Conservation (phyloP, 192 early-diverging fungal genomes). For the Backusella morwellensis region DNA sequence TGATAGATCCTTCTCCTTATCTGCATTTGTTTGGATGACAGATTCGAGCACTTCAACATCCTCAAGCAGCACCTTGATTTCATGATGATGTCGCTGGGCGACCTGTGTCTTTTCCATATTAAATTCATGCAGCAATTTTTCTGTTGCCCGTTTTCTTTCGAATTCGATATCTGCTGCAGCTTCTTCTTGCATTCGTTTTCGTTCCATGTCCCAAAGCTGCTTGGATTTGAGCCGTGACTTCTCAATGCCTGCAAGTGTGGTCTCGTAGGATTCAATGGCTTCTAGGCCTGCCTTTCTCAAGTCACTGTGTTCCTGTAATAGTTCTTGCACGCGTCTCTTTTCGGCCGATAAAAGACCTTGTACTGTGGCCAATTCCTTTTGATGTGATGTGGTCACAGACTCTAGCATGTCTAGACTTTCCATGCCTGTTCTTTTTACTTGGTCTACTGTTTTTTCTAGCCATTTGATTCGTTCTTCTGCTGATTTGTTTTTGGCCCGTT, state of each 20-base stretch:
- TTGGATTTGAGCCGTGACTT: slow-evolving; percentile 23
- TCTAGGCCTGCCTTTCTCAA: slow-evolving; percentile 35
- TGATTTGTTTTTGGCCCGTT: background rate
- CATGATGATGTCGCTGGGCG: background rate
- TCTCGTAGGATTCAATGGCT: slow-evolving; percentile 39
- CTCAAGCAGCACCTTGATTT: background rate
- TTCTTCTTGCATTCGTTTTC: slow-evolving; percentile 6
- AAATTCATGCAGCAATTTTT: background rate
- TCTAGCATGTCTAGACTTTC: slow-evolving; percentile 37
- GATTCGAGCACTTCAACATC: slow-evolving; percentile 17
- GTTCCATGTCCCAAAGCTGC: slow-evolving; percentile 22
- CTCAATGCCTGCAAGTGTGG: slow-evolving; percentile 31
- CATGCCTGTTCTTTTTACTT: slow-evolving; percentile 30
- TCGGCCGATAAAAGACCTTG: background rate
- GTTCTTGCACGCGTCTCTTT: background rate
- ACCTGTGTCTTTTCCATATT: background rate
- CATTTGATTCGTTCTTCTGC: background rate
- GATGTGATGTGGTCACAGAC: slow-evolving; percentile 7
- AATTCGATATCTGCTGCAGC: background rate
- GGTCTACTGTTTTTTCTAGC: slow-evolving; percentile 18
- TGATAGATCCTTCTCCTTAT: background rate
- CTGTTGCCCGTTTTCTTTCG: background rate
- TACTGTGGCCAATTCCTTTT: slow-evolving; percentile 10
- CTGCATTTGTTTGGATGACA: slow-evolving; percentile 9
- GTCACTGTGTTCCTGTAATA: slow-evolving; percentile 26